Percentiles rank a stretch among this genome's conserved stretches.
Evolutionary conservation across 1,139 yeast species (phyloP).

Genomic region (Zygosaccharomyces pseudobailii): DNA sequence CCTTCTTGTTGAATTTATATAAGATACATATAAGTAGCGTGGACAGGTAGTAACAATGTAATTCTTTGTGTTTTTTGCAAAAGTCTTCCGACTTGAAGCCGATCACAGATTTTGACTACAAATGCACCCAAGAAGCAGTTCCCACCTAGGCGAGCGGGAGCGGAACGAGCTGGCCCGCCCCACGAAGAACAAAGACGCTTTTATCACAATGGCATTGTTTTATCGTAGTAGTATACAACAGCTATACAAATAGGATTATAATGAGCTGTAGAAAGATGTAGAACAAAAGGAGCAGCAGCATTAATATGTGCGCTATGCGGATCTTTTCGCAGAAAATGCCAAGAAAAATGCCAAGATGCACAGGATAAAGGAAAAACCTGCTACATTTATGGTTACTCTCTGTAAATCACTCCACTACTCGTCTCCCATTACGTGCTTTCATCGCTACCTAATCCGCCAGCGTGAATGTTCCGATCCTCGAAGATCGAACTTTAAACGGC

Average conservation of each 20-base stretch:
- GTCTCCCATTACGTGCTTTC: not conserved
- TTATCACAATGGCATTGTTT: not conserved
- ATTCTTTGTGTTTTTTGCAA: not conserved
- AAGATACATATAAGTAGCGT: not conserved
- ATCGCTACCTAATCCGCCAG: not conserved
- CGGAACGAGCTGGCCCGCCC: not conserved
- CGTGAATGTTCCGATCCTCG: not conserved
- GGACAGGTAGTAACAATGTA: not conserved
- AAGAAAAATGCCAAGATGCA: not conserved
- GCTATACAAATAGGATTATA: not conserved
- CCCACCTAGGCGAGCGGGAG: not conserved
- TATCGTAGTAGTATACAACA: not conserved
- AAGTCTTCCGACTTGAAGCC: not conserved
- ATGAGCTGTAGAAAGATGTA: not conserved
- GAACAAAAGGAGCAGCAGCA: not conserved
- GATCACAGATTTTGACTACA: not conserved
- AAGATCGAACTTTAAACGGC: not conserved
- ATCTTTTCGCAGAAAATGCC: not conserved
- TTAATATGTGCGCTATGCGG: not conserved
- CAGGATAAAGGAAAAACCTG: not conserved
- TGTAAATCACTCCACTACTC: not conserved
- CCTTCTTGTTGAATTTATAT: too few species aligned
- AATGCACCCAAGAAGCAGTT: not conserved
- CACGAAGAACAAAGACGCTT: not conserved
- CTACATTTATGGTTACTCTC: not conserved